Percentiles rank a stretch among this genome's conserved stretches.
Evolutionary conservation across 2,329 filamentous ascomycete species (phyloP).

Genomic region (Cercospora sojina): DNA sequence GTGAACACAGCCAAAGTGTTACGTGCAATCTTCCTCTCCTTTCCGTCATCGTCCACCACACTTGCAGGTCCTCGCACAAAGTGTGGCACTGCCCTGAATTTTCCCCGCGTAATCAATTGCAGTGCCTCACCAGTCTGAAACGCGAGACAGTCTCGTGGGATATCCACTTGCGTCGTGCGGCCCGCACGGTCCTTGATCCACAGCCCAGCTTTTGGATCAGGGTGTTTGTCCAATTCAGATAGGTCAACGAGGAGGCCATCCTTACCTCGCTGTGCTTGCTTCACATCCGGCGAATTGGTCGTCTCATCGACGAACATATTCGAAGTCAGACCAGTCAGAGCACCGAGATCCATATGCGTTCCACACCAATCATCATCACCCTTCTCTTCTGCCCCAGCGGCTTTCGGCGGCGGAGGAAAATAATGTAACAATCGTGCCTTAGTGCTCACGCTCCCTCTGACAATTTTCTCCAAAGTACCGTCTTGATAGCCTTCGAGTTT

Average conservation of each 20-base stretch:
- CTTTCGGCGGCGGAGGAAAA: conserved; percentile 58
- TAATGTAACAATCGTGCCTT: conserved; percentile 94
- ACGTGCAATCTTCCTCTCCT: conserved; percentile 45
- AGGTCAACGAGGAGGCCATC: conserved; percentile 42
- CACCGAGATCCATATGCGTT: conserved; percentile 86
- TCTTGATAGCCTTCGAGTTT: conserved; percentile 74
- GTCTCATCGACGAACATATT: conserved; percentile 94
- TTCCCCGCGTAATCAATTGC: conserved; percentile 84
- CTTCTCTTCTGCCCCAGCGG: conserved; percentile 40
- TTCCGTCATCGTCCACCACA: conserved; percentile 54
- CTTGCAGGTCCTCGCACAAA: conserved; percentile 69
- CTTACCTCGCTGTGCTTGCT: conserved; percentile 11
- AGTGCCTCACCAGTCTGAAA: conserved; percentile 95
- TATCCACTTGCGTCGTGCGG: conserved; percentile 82
- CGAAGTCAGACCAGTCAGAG: conserved; percentile 87
- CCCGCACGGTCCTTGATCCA: conserved; percentile 88
- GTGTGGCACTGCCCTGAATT: conserved; percentile 92
- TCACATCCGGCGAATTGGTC: conserved; percentile 36
- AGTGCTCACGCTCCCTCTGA: conserved; percentile 79
- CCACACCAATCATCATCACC: conserved; percentile 93
- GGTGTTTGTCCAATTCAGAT: conserved; percentile 69
- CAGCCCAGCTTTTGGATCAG: conserved; percentile 82
- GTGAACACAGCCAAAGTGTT: conserved; percentile 97
- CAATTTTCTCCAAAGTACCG: conserved; percentile 83
- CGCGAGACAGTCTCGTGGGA: conserved; percentile 85